Evolutionary conservation across 2,329 filamentous ascomycete genomes (phyloP).

Genomic region (Talaromyces sp.): DNA sequence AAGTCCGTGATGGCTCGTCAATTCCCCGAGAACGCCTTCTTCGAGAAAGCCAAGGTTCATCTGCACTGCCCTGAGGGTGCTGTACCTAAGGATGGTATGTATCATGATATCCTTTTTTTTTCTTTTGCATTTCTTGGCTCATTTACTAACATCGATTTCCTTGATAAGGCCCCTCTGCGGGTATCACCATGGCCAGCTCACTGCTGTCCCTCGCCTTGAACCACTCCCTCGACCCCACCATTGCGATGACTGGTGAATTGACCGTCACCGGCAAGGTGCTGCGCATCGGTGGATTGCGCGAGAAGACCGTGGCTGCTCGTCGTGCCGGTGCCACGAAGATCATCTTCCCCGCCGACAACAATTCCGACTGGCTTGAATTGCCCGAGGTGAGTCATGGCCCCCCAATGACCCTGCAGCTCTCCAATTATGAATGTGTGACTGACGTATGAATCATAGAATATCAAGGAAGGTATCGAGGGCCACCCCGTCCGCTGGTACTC

Average conservation of each 20-base stretch:
- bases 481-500: conserved; percentile 90
- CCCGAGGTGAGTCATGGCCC: conserved; percentile 74
- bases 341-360: conserved; percentile 93
- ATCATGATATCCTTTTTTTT: conserved; percentile 4
- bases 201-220: conserved; percentile 83
- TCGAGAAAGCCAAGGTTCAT: conserved; percentile 93
- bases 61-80: conserved; percentile 96
- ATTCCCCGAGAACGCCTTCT: conserved; percentile 91
- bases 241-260: conserved; percentile 97
- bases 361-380: conserved; percentile 95
- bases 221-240: conserved; percentile 74
- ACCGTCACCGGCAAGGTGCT: conserved; percentile 97
- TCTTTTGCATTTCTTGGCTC: background rate
- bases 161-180: conserved; percentile 70
- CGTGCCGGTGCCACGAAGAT: conserved; percentile 90
- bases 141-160: background rate
- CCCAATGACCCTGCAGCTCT: background rate
- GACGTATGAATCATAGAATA: conserved; percentile 67
- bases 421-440: background rate
- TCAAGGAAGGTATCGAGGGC: conserved; percentile 94
- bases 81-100: conserved; percentile 81
- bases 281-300: conserved; percentile 86
- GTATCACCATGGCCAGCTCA: conserved; percentile 97
- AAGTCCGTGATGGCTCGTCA: conserved; percentile 83
- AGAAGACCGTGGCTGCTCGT: conserved; percentile 96